Conservation (phyloP, 139 green algal genomes). For the Haematococcus lacustris region DNA sequence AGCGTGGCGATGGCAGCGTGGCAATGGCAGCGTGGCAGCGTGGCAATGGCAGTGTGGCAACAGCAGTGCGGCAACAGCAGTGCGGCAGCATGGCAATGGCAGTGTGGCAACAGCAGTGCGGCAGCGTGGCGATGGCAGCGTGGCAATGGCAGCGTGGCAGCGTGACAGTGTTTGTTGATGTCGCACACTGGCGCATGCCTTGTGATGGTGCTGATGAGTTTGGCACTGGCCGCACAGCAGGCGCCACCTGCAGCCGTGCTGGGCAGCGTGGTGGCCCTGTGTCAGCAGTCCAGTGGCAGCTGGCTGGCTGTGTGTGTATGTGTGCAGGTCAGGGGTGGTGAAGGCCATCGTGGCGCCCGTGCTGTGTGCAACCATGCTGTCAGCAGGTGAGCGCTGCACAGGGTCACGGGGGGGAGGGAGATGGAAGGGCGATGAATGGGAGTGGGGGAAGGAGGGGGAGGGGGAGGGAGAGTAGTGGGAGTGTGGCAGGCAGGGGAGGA, state of each 20-base stretch:
- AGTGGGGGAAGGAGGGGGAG: neutral
- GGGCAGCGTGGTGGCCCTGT: no score
- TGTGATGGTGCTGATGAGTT: neutral
- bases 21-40: no score
- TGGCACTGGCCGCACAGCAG: neutral
- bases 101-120: no score
- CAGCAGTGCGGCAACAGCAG: no score
- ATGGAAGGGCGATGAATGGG: neutral
- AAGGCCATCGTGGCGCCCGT: constrained; percentile 28
- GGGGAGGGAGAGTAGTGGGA: neutral
- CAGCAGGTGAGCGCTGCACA: neutral
- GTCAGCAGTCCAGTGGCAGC: neutral
- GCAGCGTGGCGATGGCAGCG: no score
- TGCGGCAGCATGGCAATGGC: no score
- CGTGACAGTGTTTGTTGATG: neutral
- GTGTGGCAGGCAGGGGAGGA: neutral
- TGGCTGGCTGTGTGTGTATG: neutral
- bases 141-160: neutral
- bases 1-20: no score
- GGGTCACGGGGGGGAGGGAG: no score
- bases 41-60: no score
- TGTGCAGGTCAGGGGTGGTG: constrained; percentile 13
- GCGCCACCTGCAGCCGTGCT: no score
- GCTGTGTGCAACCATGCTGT: constrained; percentile 7
- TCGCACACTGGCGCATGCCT: neutral